Percentiles rank a stretch among this genome's conserved stretches.
Evolutionary conservation across 2,329 filamentous ascomycete genomes (phyloP).

Genomic region (Diaporthe capsici): DNA sequence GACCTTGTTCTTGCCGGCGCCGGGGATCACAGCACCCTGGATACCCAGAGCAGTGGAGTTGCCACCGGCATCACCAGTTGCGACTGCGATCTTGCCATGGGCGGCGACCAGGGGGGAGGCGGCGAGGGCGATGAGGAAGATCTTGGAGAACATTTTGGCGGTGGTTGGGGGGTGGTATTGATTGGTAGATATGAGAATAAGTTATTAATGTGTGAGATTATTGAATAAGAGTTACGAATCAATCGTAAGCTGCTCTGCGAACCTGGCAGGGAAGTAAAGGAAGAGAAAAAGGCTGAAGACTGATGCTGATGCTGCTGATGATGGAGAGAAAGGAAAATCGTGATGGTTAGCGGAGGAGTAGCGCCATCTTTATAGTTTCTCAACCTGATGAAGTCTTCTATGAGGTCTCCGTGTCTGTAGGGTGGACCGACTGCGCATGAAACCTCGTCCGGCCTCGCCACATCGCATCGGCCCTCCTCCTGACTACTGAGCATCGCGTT

Average conservation of each 20-base stretch:
- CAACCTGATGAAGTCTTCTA: background rate
- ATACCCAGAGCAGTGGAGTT: constrained; percentile 57
- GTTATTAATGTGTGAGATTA: constrained; percentile 17
- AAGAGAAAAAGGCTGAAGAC: constrained; percentile 27
- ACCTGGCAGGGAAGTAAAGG: constrained; percentile 38
- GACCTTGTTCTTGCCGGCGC: constrained; percentile 40
- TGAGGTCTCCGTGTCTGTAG: background rate
- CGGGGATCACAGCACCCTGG: constrained; percentile 52
- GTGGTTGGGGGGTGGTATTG: background rate
- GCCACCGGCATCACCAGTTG: constrained; percentile 52
- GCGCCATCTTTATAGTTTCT: constrained; percentile 34
- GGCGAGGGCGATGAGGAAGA: constrained; percentile 44
- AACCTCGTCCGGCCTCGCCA: background rate
- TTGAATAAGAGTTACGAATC: constrained; percentile 38
- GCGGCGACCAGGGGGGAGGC: constrained; percentile 49
- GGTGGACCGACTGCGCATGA: background rate
- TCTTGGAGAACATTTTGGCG: constrained; percentile 39
- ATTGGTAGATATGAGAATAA: background rate
- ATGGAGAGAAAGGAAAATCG: constrained; percentile 25
- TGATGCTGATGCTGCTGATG: constrained; percentile 41
- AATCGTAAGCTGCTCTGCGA: constrained; percentile 40
- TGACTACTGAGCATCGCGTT: background rate
- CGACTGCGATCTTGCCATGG: constrained; percentile 48
- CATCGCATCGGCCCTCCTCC: constrained; percentile 4
- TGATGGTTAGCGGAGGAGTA: background rate